A percentile compares a stretch with the other conserved stretches of the same genome.
These are phyloP conservation scores for Heliamphora ciliata DNA, from an alignment of 179 eudicot genomes.

Conservation along the genomic window DNA sequence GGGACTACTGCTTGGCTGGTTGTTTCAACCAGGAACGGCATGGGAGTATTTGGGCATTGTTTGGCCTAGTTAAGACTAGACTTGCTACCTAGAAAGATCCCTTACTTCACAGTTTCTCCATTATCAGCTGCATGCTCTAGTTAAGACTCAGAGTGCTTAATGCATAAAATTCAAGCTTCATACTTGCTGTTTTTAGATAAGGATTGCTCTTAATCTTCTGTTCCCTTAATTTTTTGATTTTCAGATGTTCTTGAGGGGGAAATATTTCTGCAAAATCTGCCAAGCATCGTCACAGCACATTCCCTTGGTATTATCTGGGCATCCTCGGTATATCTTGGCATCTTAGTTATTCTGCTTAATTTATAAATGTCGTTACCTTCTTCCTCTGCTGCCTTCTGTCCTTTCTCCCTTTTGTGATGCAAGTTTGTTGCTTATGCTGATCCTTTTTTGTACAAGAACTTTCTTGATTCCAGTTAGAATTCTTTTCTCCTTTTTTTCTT, in stretches of 20 bases:
- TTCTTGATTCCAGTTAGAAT: background rate
- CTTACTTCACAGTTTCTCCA: no score
- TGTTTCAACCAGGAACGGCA: no score
- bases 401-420: background rate
- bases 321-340: background rate
- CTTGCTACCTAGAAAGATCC: no score
- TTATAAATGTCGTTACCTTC: background rate
- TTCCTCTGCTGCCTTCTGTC: background rate
- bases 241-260: constrained; percentile 84
- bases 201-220: background rate
- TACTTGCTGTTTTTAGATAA: background rate
- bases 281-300: constrained; percentile 90
- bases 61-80: no score
- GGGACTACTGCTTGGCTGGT: no score
- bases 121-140: no score
- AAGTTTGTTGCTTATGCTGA: background rate
- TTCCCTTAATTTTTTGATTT: constrained; percentile 17
- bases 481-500: background rate
- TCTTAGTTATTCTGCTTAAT: constrained; percentile 8
- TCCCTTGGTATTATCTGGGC: constrained; percentile 38
- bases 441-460: background rate
- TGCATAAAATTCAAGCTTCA: background rate
- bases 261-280: constrained; percentile 91
- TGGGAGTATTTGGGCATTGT: no score
- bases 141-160: background rate